These are phyloP conservation scores for Candida rishiriensis DNA, from an alignment of 805 yeast genomes.

Conservation along the genomic window DNA sequence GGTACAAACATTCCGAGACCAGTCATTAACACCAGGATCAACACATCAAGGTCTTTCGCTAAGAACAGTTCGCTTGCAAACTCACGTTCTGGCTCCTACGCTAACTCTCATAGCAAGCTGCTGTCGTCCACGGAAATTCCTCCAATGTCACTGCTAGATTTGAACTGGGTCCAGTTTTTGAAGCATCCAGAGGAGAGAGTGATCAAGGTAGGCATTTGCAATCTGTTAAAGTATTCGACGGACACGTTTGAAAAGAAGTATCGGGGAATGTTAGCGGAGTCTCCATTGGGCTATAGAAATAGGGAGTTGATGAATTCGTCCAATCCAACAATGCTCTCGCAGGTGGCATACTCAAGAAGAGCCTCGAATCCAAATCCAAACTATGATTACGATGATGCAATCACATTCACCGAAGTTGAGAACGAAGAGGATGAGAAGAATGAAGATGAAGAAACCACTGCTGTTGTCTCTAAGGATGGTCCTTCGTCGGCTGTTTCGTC, in stretches of 20 bases:
- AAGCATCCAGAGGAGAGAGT: conserved; percentile 57
- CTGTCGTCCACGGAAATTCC: conserved; percentile 29
- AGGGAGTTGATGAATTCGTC: conserved; percentile 28
- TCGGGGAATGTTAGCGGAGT: conserved; percentile 53
- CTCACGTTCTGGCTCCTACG: conserved; percentile 9
- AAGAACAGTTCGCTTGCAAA: conserved; percentile 3
- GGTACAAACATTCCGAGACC: conserved; percentile 59
- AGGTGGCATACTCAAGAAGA: conserved; percentile 9
- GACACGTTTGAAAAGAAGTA: conserved; percentile 52
- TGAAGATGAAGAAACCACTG: conserved; percentile 11
- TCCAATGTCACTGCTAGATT: conserved; percentile 49
- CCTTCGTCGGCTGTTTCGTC: background rate
- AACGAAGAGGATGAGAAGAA: conserved; percentile 15
- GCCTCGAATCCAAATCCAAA: conserved; percentile 7
- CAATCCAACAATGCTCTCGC: conserved; percentile 14
- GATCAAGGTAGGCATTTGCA: conserved; percentile 50
- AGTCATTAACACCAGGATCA: conserved; percentile 34
- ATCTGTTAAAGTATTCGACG: conserved; percentile 39
- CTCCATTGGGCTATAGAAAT: conserved; percentile 49
- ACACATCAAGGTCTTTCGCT: conserved; percentile 15
- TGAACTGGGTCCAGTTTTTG: conserved; percentile 54
- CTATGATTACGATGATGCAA: conserved; percentile 24
- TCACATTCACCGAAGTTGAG: conserved; percentile 20
- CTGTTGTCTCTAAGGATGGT: conserved; percentile 3
- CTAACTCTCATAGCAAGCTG: conserved; percentile 5